Evolutionary conservation across 2,329 filamentous ascomycete genomes (phyloP).

Genomic region (Monilinia polystroma): DNA sequence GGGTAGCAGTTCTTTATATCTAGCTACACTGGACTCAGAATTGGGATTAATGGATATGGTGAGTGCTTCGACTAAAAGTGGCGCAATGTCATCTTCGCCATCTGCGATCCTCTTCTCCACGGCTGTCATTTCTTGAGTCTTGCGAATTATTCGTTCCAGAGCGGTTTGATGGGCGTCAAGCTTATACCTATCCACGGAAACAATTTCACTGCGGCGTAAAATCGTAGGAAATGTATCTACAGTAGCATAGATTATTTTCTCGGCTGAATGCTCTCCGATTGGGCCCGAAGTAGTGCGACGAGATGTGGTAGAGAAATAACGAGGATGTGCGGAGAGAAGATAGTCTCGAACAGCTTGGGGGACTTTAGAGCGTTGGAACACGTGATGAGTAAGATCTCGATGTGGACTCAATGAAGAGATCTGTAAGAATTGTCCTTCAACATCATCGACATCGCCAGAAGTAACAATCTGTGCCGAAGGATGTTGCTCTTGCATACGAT

Average conservation of each 20-base stretch:
- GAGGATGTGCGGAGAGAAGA: conserved; percentile 74
- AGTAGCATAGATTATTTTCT: conserved; percentile 82
- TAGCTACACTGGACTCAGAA: conserved; percentile 73
- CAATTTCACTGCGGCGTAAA: conserved; percentile 79
- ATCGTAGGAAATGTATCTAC: conserved; percentile 90
- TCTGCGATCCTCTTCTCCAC: conserved; percentile 73
- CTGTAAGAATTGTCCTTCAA: conserved; percentile 88
- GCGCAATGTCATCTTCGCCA: conserved; percentile 68
- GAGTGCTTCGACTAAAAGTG: conserved; percentile 71
- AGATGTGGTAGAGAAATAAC: conserved; percentile 73
- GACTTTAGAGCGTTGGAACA: conserved; percentile 86
- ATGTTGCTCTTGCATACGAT: conserved; percentile 89
- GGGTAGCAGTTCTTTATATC: conserved; percentile 74
- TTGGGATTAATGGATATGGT: conserved; percentile 71
- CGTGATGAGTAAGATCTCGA: conserved; percentile 76
- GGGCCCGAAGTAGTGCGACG: conserved; percentile 68
- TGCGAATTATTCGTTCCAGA: conserved; percentile 83
- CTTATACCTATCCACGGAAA: conserved; percentile 59
- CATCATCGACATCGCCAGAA: conserved; percentile 67
- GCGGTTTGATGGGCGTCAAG: conserved; percentile 81
- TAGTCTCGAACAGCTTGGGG: conserved; percentile 84
- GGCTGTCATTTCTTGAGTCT: conserved; percentile 78
- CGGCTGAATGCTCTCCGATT: conserved; percentile 71
- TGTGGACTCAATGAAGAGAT: conserved; percentile 79
- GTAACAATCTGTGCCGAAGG: conserved; percentile 80